phyloP scores from a whole-genome alignment of 495 filamentous ascomycete genomes.

The Choiromyces venosus region DNA sequence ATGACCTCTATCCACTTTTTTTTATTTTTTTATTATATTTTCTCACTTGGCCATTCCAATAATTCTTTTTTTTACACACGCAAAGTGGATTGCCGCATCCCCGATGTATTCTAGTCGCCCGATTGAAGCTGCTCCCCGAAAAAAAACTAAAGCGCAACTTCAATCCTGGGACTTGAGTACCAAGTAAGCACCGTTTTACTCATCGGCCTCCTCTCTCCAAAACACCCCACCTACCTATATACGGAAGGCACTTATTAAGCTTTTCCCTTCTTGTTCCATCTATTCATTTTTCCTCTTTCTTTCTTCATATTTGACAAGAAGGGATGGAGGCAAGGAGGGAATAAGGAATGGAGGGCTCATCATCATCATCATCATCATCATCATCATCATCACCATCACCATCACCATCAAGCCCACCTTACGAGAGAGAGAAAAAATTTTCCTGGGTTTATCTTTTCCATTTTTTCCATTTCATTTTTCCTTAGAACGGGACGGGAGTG shows the following conservation, averaged over 20 bases:
- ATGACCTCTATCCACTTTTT: constrained; percentile 1
- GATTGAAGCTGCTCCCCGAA: too few relatives aligned
- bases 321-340: neutral
- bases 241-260: neutral
- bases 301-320: neutral
- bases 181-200: neutral
- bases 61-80: neutral
- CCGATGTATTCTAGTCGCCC: too few relatives aligned
- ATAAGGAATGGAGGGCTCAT: too few relatives aligned
- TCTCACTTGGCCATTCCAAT: neutral
- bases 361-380: neutral
- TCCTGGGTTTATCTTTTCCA: neutral
- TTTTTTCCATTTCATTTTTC: constrained; percentile 17
- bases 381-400: neutral
- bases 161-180: too few relatives aligned
- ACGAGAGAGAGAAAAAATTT: constrained; percentile 10
- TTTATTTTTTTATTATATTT: too few relatives aligned
- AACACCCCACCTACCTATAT: too few relatives aligned
- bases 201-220: neutral
- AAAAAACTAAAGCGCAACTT: too few relatives aligned
- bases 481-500: constrained; percentile 2
- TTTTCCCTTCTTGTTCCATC: neutral
- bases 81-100: neutral
- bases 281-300: too few relatives aligned
- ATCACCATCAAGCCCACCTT: neutral